A percentile compares a stretch with the other conserved stretches of the same genome.
These are phyloP conservation scores for Lactarius hatsudake DNA, from an alignment of 768 basidiomycete species.

Conservation along the genomic window DNA sequence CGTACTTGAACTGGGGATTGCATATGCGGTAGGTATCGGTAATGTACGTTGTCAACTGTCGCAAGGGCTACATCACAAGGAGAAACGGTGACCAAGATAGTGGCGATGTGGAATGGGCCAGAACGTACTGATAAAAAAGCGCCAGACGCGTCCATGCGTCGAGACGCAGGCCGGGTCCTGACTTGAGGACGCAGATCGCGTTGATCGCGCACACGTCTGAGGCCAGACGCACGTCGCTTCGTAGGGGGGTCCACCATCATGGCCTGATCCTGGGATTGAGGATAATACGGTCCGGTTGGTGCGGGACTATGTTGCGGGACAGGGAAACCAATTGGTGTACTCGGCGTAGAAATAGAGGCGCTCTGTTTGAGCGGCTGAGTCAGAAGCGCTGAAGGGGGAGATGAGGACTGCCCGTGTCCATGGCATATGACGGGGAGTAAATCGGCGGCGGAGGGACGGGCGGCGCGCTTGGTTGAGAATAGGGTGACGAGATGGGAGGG, in stretches of 20 bases:
- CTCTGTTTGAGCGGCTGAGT: constrained; percentile 49
- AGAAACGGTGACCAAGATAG: constrained; percentile 22
- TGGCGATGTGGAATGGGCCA: constrained; percentile 3
- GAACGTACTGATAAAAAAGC: constrained; percentile 75
- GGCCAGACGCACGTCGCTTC: constrained; percentile 70
- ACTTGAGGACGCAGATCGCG: constrained; percentile 77
- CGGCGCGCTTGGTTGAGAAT: constrained; percentile 48
- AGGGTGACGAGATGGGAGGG: constrained; percentile 47
- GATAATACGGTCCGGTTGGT: constrained; percentile 47
- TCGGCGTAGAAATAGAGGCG: constrained; percentile 60
- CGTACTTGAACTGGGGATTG: constrained; percentile 94
- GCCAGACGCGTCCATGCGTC: constrained; percentile 77
- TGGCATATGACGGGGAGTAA: constrained; percentile 51
- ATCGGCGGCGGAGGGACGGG: constrained; percentile 36
- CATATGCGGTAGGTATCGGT: constrained; percentile 91
- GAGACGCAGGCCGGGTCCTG: constrained; percentile 57
- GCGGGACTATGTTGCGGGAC: constrained; percentile 50
- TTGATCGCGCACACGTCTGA: constrained; percentile 72
- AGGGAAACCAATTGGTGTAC: constrained; percentile 68
- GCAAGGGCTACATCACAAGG: constrained; percentile 46
- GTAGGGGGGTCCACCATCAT: constrained; percentile 70
- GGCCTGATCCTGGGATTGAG: constrained; percentile 53
- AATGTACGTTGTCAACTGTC: constrained; percentile 79
- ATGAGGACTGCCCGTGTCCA: constrained; percentile 66
- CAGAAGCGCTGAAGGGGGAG: constrained; percentile 50